These are phyloP conservation scores for Pestalotiopsis sp. DNA, from an alignment of 2,329 filamentous ascomycete species.

Conservation along the genomic window DNA sequence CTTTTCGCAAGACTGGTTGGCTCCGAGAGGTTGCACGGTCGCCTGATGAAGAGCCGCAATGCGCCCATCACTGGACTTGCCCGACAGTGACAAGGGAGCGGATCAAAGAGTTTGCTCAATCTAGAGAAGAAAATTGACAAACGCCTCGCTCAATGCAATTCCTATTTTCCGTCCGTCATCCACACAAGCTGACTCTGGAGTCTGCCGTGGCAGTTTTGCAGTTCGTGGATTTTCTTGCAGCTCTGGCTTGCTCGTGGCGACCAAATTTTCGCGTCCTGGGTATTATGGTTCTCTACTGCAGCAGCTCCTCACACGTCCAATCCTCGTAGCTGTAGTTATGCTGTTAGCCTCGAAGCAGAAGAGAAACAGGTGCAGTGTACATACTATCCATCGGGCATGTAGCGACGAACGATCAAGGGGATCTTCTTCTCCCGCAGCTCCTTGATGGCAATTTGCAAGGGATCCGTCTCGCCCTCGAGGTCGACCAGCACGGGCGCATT, in stretches of 20 bases:
- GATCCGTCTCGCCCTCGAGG: slow-evolving; percentile 95
- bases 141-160: slow-evolving; percentile 10
- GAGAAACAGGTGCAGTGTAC: slow-evolving; percentile 36
- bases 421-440: slow-evolving; percentile 99
- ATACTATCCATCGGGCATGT: slow-evolving; percentile 95
- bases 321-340: slow-evolving; percentile 80
- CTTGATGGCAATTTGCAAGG: slow-evolving; percentile 95
- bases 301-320: slow-evolving; percentile 96
- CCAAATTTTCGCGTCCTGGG: neutral
- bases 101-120: slow-evolving; percentile 1
- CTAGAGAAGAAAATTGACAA: slow-evolving; percentile 7
- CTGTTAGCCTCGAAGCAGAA: neutral
- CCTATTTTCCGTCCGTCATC: neutral
- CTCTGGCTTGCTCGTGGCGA: neutral
- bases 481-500: slow-evolving; percentile 97
- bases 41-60: neutral
- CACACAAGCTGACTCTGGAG: neutral
- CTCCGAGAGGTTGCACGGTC: neutral
- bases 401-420: slow-evolving; percentile 89
- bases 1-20: neutral
- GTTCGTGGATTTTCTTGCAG: neutral
- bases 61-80: neutral
- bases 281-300: slow-evolving; percentile 49
- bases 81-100: neutral
- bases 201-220: neutral